Conservation (phyloP, 768 basidiomycete species). For the Galerina sulciceps region DNA sequence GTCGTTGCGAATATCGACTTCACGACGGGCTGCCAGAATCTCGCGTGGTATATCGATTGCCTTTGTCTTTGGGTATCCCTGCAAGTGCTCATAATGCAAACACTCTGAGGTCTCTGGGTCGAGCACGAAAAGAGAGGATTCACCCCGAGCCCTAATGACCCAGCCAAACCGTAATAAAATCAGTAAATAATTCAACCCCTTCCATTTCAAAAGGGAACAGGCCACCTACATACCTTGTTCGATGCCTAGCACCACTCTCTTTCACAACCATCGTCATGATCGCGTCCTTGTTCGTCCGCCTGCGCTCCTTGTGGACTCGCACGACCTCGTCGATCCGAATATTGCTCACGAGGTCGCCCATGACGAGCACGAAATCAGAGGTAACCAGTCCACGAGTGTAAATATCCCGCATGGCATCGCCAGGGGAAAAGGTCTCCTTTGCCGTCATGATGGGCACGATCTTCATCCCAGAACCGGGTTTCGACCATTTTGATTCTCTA, state of each 20-base stretch:
- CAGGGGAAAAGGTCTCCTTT: conserved; percentile 85
- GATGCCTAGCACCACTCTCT: conserved; percentile 71
- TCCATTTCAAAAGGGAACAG: background rate
- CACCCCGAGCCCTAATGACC: conserved; percentile 63
- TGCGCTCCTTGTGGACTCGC: conserved; percentile 83
- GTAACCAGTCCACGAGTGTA: conserved; percentile 91
- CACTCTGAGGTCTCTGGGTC: conserved; percentile 80
- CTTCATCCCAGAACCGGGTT: conserved; percentile 76
- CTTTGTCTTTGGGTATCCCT: conserved; percentile 68
- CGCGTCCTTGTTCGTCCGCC: conserved; percentile 87
- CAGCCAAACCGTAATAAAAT: background rate
- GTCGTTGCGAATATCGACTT: conserved; percentile 88
- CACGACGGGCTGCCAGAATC: conserved; percentile 69
- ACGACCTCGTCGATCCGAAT: conserved; percentile 90
- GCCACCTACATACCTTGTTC: conserved; percentile 61
- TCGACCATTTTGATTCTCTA: conserved; percentile 87
- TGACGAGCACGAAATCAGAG: conserved; percentile 88
- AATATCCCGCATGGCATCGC: conserved; percentile 92
- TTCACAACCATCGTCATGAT: conserved; percentile 97
- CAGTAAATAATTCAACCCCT: background rate
- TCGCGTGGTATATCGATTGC: conserved; percentile 77
- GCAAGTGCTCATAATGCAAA: conserved; percentile 81
- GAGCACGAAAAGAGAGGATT: conserved; percentile 79
- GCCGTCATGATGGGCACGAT: conserved; percentile 87
- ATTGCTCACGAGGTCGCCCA: conserved; percentile 92